Base-by-base conservation (phyloP, 176 grass and related monocot species). In the Aegilops longissima region DNA sequence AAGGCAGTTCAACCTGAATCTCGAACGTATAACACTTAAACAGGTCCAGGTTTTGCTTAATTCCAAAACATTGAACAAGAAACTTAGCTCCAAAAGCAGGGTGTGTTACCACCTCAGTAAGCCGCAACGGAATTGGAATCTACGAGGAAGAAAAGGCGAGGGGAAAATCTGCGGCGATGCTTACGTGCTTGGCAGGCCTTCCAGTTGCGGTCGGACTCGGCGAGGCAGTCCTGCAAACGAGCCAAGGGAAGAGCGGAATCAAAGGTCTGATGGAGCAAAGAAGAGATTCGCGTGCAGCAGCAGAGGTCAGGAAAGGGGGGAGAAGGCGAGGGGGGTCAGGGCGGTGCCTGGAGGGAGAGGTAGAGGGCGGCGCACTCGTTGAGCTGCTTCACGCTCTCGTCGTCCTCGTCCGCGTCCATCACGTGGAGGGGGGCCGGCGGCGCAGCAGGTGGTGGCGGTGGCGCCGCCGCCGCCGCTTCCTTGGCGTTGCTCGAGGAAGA, bases 351-450 rank as follows among this genome's bases (percentile, higher is more conserved):
- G 38, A 98, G 89, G 24, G 95, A 88, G 36, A 98, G 83, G 75
- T 98, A 98, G 78, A 95, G 12, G 65, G 73, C 38, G 23, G 95
- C 90, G 71, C 93, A 98, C 81, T 98, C 93, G 30, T 92, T 93
- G 84, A 98, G 95, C 86, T 98, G 95, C 85, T 93, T 98, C 67
- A 98, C 95, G 82, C 24, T 98, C 52, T 93, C 91, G 31, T 95
- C 95, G 35, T 98, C 95, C 78, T 95, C 93, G 33, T 98, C 95
- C 12, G 87, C 83, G 42, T 95, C 91, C 38, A 77, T 87, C 58
- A 66, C 72, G 80, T 98, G 95, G 52, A 93, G 84, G 9, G 80
- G 66, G 2, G 12, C 73, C 33, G 58, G 83, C 14, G 68, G 73
- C 73, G 49, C 33, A 82, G 87, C 25, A 8, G 70, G 86, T n/a